Base-by-base conservation (phyloP, 495 filamentous ascomycete species). In the Polyplosphaeria fusca region DNA sequence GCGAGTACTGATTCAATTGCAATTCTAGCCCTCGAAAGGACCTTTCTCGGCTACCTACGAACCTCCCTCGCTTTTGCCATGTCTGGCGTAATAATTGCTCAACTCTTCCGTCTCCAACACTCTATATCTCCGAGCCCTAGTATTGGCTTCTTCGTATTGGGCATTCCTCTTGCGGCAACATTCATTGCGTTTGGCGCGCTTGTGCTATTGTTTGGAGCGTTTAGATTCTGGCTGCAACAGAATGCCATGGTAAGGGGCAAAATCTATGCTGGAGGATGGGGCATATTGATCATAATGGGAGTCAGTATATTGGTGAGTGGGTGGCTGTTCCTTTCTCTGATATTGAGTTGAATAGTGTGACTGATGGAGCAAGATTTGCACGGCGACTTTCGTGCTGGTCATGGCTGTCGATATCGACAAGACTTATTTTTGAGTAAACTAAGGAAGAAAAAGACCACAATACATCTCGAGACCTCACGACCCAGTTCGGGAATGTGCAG, bases 1-100 rank as follows among this genome's bases (percentile, higher is more conserved):
- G 7, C 7, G 30, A 35, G n/a, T 7, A n/a, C 30, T n/a, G n/a
- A 35, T 35, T 35, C 9, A 35, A 7, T n/a, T 7, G 9, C 30
- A 35, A 9, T 9, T 35, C 7, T 66, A 91, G 89, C 88, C 25
- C 76, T 89, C 23, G 86, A 93, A 70, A 76, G 87, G 53, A 93
- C 87, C 28, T 92, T 86, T 67, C 82, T 92, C 40, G 82, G 77
- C 45, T 91, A 91, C 70, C 76, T 89, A 38, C 83, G 87, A 46
- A 90, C 87, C 5, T 87, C 86, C 0, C 68, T 86, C 22, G 73
- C 81, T 5, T 72, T 92, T 20, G 79, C 86, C 4, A 84, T 91
- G 70, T 73, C 83, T 47, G 81, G 83, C 39, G 80, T 84, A 4
- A 63, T 83, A 22, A 75, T 86, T 32, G 81, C 86, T 0, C 86